A percentile compares a stretch with the other conserved stretches of the same genome.
Evolutionary conservation across 306 rosid species (phyloP).

Genomic region (Purshia tridentata): DNA sequence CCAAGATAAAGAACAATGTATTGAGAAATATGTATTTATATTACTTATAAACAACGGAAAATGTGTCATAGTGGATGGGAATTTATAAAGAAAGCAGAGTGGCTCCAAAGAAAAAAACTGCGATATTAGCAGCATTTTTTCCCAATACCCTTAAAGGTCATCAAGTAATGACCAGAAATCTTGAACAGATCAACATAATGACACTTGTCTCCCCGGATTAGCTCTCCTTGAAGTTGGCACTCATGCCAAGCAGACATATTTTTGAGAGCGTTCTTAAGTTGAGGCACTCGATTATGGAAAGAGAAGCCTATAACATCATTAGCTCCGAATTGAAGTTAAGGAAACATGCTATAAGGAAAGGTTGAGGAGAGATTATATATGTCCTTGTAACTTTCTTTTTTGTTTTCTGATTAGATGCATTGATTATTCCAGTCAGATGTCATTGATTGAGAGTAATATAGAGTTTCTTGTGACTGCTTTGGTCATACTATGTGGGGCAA

Average conservation of each 20-base stretch:
- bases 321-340: not conserved
- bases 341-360: not conserved
- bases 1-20: too few relatives aligned
- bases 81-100: not conserved
- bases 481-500: not conserved
- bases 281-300: not conserved
- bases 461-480: not conserved
- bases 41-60: not conserved
- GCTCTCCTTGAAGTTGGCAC: not conserved
- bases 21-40: too few relatives aligned
- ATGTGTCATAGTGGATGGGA: not conserved
- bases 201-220: not conserved
- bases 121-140: not conserved
- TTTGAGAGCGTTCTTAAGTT: not conserved
- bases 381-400: not conserved
- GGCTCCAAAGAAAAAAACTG: not conserved
- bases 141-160: not conserved
- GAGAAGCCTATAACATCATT: not conserved
- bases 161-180: not conserved
- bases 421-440: not conserved
- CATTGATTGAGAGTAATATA: not conserved
- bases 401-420: not conserved
- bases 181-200: not conserved
- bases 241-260: not conserved
- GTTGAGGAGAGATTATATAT: not conserved